Evolutionary conservation across 140 eudicot species (phyloP).

Genomic region (Flaveria floridana): DNA sequence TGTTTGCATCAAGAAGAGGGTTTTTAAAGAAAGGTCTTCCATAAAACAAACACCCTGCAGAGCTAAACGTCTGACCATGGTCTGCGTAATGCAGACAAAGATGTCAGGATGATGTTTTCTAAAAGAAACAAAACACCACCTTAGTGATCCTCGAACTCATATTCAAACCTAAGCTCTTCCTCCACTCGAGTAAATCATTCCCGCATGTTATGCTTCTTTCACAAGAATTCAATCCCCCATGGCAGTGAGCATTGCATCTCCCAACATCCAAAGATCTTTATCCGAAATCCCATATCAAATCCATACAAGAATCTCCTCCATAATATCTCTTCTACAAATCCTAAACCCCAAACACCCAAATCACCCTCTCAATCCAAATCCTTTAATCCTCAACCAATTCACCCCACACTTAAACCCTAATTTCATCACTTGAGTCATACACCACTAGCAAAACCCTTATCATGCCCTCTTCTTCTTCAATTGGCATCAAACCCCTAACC

Average conservation of each 20-base stretch:
- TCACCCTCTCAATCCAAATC: constrained; percentile 39
- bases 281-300: constrained; percentile 29
- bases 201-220: no score
- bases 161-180: no score
- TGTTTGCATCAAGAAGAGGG: no score
- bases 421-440: constrained; percentile 42
- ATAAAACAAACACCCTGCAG: no score
- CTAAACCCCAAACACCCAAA: constrained; percentile 46
- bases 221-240: no score
- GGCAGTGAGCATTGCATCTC: background rate
- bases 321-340: constrained; percentile 44
- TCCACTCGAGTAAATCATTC: no score
- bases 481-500: constrained; percentile 46
- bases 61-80: no score
- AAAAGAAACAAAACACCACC: no score
- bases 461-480: constrained; percentile 65
- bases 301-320: constrained; percentile 29
- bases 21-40: no score
- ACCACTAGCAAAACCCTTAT: constrained; percentile 48
- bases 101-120: no score
- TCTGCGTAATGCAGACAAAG: no score
- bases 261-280: constrained; percentile 24
- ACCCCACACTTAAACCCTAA: constrained; percentile 43
- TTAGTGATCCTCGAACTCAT: no score
- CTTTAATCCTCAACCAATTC: constrained; percentile 42